These are phyloP conservation scores for Phytophthora colocasiae DNA, from an alignment of 352 stramenopile species.

Conservation along the genomic window DNA sequence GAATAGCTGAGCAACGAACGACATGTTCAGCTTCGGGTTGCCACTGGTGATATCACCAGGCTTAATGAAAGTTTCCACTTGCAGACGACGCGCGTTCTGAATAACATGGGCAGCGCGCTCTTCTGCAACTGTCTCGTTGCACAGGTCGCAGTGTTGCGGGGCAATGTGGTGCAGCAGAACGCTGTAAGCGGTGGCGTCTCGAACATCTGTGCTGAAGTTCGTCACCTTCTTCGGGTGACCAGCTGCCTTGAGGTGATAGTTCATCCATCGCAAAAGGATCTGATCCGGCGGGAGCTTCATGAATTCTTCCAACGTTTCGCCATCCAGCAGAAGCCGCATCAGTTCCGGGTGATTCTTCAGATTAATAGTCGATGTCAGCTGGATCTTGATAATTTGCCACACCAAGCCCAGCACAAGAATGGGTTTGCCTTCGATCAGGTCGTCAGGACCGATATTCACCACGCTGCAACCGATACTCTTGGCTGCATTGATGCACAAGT, in stretches of 20 bases:
- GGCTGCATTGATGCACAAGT: constrained; percentile 94
- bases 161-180: constrained; percentile 91
- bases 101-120: constrained; percentile 86
- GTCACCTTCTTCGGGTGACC: constrained; percentile 76
- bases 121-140: constrained; percentile 54
- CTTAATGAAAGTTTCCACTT: constrained; percentile 93
- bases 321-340: constrained; percentile 83
- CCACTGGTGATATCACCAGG: constrained; percentile 92
- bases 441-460: constrained; percentile 92
- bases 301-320: constrained; percentile 90
- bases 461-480: constrained; percentile 94
- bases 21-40: constrained; percentile 94
- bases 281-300: constrained; percentile 92
- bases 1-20: constrained; percentile 91
- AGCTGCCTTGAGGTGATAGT: constrained; percentile 91
- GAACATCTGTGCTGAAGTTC: constrained; percentile 84
- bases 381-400: constrained; percentile 96
- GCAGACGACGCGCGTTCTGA: constrained; percentile 80
- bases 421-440: constrained; percentile 84
- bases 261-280: constrained; percentile 94
- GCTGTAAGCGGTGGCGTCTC: constrained; percentile 89
- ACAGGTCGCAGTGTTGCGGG: constrained; percentile 73
- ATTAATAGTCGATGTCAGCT: constrained; percentile 92
- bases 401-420: constrained; percentile 93
- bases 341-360: constrained; percentile 94